Base-by-base conservation (phyloP, 768 basidiomycete species). In the Mycena galopus region DNA sequence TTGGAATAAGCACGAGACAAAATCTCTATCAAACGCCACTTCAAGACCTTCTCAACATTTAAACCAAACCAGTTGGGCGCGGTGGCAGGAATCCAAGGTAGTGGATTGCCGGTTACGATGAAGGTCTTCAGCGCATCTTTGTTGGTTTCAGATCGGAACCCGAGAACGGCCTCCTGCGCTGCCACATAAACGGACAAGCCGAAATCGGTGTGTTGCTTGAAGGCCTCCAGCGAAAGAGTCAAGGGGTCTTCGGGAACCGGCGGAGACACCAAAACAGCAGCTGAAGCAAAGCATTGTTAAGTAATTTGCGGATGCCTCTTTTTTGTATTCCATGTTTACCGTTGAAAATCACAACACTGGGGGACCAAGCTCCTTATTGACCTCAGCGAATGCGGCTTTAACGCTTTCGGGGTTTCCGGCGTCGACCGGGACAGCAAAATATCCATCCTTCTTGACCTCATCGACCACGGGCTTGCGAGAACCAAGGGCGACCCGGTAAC, bases 281-380 rank as follows among this genome's bases (percentile, higher is more conserved):
- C 23, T 27, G 61, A 73, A 50, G 58, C 7, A 32, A 21, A 53
- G 7, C 23, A 47, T n/a, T n/a, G 47, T 47, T 10, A 23, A 23
- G 7, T n/a, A n/a, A n/a, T n/a, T n/a, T n/a, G n/a, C n/a, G n/a
- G n/a, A n/a, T n/a, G n/a, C 47, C 7, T 42, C 42, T 42, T 2
- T 42, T 14, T 1, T 14, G 14, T 7, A 42, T 16, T 42, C 7
- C 7, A 11, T 47, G 63, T 47, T 71, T 79, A 71, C 87, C 87
- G 68, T 88, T 88, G 73, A 84, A 87, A 51, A 87, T 78, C 8
- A 89, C 86, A 55, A 87, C 78, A 55, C 85, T 86, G 87, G 75
- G 16, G 82, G 78, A 8, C 86, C 88, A 59, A 88, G 82, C 17
- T 79, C 77, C 47, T 78, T 76, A 29, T 82, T 73, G 16, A 85